phyloP scores from a whole-genome alignment of 1,284 basidiomycete genomes.

The Ganoderma resinaceum region DNA sequence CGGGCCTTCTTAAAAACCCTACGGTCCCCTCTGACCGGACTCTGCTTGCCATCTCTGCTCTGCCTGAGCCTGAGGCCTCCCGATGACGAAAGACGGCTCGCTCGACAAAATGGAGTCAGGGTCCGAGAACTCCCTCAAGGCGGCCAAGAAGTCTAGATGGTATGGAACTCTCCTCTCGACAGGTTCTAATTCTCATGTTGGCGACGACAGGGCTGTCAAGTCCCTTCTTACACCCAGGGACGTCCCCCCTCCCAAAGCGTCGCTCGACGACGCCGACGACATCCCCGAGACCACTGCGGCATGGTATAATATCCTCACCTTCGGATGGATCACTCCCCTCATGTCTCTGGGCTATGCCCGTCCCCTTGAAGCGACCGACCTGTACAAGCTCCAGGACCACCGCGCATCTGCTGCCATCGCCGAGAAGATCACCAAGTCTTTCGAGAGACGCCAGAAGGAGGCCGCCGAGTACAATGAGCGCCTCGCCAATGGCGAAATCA shows the following conservation, averaged over 20 bases:
- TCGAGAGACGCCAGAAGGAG: slow-evolving; percentile 61
- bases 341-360: slow-evolving; percentile 77
- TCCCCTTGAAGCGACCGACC: slow-evolving; percentile 82
- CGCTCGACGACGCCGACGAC: slow-evolving; percentile 58
- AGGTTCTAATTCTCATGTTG: neutral
- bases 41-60: neutral
- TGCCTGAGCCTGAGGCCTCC: no score
- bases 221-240: slow-evolving; percentile 36
- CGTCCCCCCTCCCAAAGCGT: slow-evolving; percentile 54
- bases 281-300: slow-evolving; percentile 61
- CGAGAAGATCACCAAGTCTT: slow-evolving; percentile 68
- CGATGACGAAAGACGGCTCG: slow-evolving; percentile 24
- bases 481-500: slow-evolving; percentile 69
- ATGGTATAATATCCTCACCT: slow-evolving; percentile 60
- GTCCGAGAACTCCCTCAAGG: slow-evolving; percentile 18
- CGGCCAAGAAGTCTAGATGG: slow-evolving; percentile 21
- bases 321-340: slow-evolving; percentile 80
- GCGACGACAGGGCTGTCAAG: slow-evolving; percentile 23
- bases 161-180: slow-evolving; percentile 2
- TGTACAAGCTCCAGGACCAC: slow-evolving; percentile 82
- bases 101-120: slow-evolving; percentile 13
- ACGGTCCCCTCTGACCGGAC: neutral
- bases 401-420: slow-evolving; percentile 67
- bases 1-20: neutral
- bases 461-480: slow-evolving; percentile 77